Conservation (phyloP, 2,329 filamentous ascomycete genomes). For the Dactylellina leptospora region DNA sequence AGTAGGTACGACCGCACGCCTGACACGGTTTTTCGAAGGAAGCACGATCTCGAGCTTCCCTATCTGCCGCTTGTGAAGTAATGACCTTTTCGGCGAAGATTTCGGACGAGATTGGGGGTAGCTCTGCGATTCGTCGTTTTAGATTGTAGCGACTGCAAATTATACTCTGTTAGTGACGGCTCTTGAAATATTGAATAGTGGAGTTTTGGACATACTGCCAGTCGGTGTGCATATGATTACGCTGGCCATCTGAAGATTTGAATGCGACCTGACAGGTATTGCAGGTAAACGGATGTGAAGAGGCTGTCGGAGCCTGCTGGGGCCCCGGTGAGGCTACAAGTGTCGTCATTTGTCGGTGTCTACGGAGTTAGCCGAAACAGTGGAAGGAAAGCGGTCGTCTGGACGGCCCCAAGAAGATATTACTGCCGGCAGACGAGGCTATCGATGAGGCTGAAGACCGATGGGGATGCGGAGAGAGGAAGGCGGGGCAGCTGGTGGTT, state of each 20-base stretch:
- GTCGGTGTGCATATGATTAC: conserved; percentile 96
- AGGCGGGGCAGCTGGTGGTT: neutral
- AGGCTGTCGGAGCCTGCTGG: conserved; percentile 19
- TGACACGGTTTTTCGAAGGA: conserved; percentile 85
- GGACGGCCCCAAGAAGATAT: no score
- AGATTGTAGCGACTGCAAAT: conserved; percentile 92
- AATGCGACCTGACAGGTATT: conserved; percentile 98
- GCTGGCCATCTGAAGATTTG: conserved; percentile 89
- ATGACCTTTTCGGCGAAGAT: conserved; percentile 95
- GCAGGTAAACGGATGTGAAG: conserved; percentile 88
- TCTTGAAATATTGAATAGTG: conserved; percentile 4
- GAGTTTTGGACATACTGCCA: conserved; percentile 79
- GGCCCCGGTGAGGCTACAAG: conserved; percentile 39
- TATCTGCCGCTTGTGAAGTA: conserved; percentile 84
- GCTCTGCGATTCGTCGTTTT: conserved; percentile 87
- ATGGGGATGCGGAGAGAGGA: neutral
- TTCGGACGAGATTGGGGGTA: conserved; percentile 90
- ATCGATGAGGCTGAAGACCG: neutral
- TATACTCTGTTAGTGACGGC: conserved; percentile 11
- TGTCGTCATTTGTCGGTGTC: conserved; percentile 39
- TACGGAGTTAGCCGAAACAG: neutral
- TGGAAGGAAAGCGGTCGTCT: conserved; percentile 1
- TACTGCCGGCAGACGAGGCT: neutral
- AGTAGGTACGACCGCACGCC: conserved; percentile 89
- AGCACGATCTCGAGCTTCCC: conserved; percentile 84